These are phyloP conservation scores for Syzygium oleosum DNA, from an alignment of 345 rosid species.

Conservation along the genomic window DNA sequence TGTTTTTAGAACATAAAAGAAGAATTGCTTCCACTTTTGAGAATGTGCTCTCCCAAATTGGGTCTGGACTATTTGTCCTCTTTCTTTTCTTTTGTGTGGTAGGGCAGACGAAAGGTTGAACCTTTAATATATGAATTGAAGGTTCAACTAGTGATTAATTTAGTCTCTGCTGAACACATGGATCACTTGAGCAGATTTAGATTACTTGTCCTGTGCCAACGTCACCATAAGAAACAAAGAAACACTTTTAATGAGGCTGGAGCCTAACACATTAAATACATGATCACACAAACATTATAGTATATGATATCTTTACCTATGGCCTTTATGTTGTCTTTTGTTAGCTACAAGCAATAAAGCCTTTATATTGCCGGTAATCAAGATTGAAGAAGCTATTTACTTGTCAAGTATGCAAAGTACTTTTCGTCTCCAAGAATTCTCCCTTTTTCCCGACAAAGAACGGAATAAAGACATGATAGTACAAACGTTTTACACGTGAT, in stretches of 20 bases:
- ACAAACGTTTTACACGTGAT: neutral
- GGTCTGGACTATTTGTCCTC: neutral
- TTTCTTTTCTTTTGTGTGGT: neutral
- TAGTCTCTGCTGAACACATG: neutral
- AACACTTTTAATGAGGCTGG: neutral
- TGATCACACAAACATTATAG: neutral
- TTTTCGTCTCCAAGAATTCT: neutral
- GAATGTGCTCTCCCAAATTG: neutral
- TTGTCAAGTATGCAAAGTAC: neutral
- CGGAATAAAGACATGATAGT: neutral
- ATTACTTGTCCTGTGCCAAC: neutral
- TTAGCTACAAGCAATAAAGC: neutral
- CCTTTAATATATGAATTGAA: neutral
- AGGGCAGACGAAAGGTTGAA: neutral
- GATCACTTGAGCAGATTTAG: neutral
- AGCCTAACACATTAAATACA: neutral
- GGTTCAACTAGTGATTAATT: neutral
- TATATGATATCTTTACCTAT: neutral
- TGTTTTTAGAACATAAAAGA: neutral
- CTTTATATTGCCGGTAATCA: neutral
- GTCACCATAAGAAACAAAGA: neutral
- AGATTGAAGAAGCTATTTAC: neutral
- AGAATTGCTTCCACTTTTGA: neutral
- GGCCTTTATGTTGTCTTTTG: neutral
- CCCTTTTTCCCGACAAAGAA: neutral